Conservation (phyloP, 208 protist genomes). For the Leishmania major region DNA sequence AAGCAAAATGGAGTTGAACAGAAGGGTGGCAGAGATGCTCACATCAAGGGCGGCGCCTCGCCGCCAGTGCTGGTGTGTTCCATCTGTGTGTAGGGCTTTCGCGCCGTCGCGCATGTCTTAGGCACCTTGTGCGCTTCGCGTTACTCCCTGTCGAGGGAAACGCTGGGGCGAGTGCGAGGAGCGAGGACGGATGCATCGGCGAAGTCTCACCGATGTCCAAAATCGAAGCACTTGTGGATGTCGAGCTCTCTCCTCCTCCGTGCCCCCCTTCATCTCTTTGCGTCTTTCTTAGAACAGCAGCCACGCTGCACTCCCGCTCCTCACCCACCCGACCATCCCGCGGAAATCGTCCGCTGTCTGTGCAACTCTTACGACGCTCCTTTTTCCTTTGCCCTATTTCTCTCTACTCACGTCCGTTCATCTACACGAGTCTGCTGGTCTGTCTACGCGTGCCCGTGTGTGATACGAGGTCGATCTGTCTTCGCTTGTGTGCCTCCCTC, state of each 20-base stretch:
- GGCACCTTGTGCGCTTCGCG: background rate
- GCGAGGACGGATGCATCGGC: background rate
- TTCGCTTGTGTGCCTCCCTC: background rate
- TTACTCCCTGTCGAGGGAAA: background rate
- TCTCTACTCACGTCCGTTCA: background rate
- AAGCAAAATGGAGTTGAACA: background rate
- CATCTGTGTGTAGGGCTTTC: background rate
- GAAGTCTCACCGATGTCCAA: background rate
- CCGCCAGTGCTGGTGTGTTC: background rate
- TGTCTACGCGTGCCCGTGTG: background rate
- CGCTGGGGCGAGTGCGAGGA: background rate
- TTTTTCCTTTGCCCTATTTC: background rate
- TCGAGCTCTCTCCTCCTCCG: background rate
- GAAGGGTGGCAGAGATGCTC: background rate
- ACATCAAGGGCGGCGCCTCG: background rate
- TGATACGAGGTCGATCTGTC: background rate
- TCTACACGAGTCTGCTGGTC: background rate
- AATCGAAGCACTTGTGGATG: background rate
- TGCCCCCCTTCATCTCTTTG: background rate
- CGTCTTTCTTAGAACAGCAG: background rate
- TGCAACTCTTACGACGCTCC: background rate
- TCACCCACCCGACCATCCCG: background rate
- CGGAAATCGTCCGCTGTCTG: background rate
- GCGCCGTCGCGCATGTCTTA: background rate
- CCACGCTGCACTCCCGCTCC: background rate